Evolutionary conservation across 306 rosid species (phyloP).

Genomic region (Fragaria nilgerrensis): DNA sequence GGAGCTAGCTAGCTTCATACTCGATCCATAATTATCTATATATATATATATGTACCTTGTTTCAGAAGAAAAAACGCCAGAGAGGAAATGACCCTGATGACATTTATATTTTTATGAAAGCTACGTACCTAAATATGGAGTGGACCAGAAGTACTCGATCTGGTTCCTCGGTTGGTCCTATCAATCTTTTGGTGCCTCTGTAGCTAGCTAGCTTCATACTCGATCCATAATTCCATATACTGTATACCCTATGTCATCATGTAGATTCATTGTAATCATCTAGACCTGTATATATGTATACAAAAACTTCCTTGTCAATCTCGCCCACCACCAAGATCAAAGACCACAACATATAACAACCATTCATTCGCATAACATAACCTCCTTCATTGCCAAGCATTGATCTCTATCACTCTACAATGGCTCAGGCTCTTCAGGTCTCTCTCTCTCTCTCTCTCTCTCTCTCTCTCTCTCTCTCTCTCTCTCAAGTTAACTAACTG

Average conservation of each 20-base stretch:
- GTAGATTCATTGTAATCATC: constrained; percentile 11
- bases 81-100: not conserved
- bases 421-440: constrained; percentile 15
- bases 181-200: not conserved
- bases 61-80: not conserved
- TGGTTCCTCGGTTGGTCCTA: not conserved
- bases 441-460: constrained; percentile 1
- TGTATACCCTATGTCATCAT: not conserved
- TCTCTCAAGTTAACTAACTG: too few species aligned
- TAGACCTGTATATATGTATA: not conserved
- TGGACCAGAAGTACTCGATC: not conserved
- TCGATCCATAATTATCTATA: too few species aligned
- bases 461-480: constrained; percentile 6
- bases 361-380: not conserved
- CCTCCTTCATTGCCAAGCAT: not conserved
- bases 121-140: not conserved
- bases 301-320: constrained; percentile 11
- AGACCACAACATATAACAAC: constrained; percentile 1
- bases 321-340: constrained; percentile 8
- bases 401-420: not conserved
- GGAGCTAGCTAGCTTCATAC: too few species aligned
- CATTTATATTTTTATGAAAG: not conserved
- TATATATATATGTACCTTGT: not conserved
- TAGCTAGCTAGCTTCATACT: not conserved
- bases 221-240: too few species aligned